These are phyloP conservation scores for Lasiosphaeria miniovina DNA, from an alignment of 495 filamentous ascomycete species.

Conservation along the genomic window DNA sequence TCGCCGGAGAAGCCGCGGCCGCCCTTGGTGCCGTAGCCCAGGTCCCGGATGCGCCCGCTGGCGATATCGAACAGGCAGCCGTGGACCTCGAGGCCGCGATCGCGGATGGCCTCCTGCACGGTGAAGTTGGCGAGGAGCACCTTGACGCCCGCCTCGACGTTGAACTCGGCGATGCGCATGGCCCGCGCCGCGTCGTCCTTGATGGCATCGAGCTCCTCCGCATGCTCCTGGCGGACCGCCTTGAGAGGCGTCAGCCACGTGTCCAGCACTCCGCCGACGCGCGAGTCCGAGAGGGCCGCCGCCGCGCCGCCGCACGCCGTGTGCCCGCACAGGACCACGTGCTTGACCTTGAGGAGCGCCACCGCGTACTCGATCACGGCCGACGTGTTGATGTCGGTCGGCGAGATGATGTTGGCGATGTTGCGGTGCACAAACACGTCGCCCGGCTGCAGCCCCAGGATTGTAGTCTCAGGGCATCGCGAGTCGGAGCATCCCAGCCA, in stretches of 20 bases:
- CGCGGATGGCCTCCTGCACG: slow-evolving; percentile 62
- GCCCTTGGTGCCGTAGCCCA: slow-evolving; percentile 49
- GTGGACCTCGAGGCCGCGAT: slow-evolving; percentile 70
- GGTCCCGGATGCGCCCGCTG: slow-evolving; percentile 55
- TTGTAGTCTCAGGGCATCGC: slow-evolving; percentile 81
- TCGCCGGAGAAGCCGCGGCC: slow-evolving; percentile 8
- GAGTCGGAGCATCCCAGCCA: slow-evolving; percentile 94
- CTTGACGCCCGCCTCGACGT: slow-evolving; percentile 64
- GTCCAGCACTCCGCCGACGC: slow-evolving; percentile 73
- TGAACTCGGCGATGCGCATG: slow-evolving; percentile 61
- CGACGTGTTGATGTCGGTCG: slow-evolving; percentile 70
- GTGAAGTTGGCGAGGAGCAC: slow-evolving; percentile 59
- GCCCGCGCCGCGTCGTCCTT: slow-evolving; percentile 47
- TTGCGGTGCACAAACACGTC: slow-evolving; percentile 94
- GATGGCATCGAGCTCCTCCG: slow-evolving; percentile 51
- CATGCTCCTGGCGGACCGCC: slow-evolving; percentile 54
- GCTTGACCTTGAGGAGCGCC: slow-evolving; percentile 67
- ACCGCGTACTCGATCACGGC: slow-evolving; percentile 87
- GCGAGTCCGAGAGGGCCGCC: slow-evolving; percentile 63
- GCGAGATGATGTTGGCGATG: slow-evolving; percentile 83
- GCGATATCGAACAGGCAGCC: slow-evolving; percentile 68
- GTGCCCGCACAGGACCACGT: slow-evolving; percentile 84
- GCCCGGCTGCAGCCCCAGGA: slow-evolving; percentile 76
- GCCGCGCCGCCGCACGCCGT: slow-evolving; percentile 75
- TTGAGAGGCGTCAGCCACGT: slow-evolving; percentile 75